Evolutionary conservation across 78 protist species (phyloP), one percentile per base, ranked within the genome.

Genomic region (Carpediemonas membranifera): DNA sequence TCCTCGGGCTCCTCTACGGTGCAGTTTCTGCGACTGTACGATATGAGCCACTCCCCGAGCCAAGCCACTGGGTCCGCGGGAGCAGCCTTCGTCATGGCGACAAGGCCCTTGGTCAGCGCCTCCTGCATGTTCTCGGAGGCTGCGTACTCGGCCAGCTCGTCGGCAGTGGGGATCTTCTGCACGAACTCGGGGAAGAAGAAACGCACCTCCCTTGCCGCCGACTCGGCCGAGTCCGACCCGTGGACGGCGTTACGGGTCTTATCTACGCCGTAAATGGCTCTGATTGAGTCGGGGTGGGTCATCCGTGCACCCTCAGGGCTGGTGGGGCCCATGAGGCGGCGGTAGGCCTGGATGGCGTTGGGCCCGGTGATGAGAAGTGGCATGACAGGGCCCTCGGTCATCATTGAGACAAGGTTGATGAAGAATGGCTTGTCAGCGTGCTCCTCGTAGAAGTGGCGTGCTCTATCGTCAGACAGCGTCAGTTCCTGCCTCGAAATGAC

Each of bases 1-100:
- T n/a, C n/a, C n/a, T n/a, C n/a, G n/a, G n/a, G n/a, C n/a, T n/a
- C n/a, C n/a, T n/a, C n/a, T n/a, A n/a, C n/a, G n/a, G n/a, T n/a
- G n/a, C n/a, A n/a, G n/a, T n/a, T n/a, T n/a, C n/a, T n/a, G n/a
- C n/a, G n/a, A n/a, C n/a, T n/a, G n/a, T n/a, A n/a, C n/a, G n/a
- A n/a, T n/a, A n/a, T n/a, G n/a, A n/a, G n/a, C n/a, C n/a, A n/a
- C n/a, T n/a, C n/a, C n/a, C n/a, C n/a, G n/a, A n/a, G n/a, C n/a
- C n/a, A n/a, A n/a, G n/a, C 63, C 39, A 53, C 30, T 21, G 73
- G 73, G 25, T 67, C 62, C 5, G 56, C 55, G 27, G 73, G 73
- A 28, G 53, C 37, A 16, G 1, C 44, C 36, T 39, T 27, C 27
- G 30, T 2, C 13, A 67, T 51, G 11, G 3, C 64, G 16, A 54